Base-by-base conservation (phyloP, 192 early-diverging fungal species). In the Rhizophagus sp. region DNA sequence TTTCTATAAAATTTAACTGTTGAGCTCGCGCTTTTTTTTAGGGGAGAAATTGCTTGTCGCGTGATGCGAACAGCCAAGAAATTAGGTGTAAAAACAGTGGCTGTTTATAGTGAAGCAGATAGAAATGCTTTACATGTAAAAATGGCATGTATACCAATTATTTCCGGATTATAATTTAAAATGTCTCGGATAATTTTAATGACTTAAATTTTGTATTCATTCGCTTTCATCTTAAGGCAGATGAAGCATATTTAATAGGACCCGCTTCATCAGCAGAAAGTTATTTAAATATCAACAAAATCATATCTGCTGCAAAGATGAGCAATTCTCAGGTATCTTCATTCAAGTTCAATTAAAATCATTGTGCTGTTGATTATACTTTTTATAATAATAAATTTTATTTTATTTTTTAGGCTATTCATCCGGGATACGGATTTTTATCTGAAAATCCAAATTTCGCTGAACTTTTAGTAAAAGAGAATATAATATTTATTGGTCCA, bases 361-460 rank as follows among this genome's bases (percentile, higher is more conserved):
- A 30, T 79, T 4, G 34, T 2, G 4, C 30, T 30, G 30, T 30
- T 30, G 30, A 30, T 30, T 30, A 30, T 30, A 30, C 30, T 30
- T 30, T 30, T 30, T 30, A 30, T 30, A 30, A 30, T 30, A 30
- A 30, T 30, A 30, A 30, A 30, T 30, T 30, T 30, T 1, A 30
- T 30, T 22, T 24, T 49, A 66, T 62, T 47, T 11, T 36, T 12
- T 81, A 94, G 88, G 97, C 96, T 30, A 93, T 99, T 73, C 97
- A 99, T 78, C 97, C 97, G 0, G 97, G 97, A 44, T 99, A 97
- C 84, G 97, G 97, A 15, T 99, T 99, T 84, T 87, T 99, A 62
- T 97, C 95, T 1, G 97, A 99, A 81, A 97, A 97, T 84, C 90
- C 94, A 1, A 88, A 84, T n/a, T 99, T 99, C 89, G 94, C 95